Conservation (phyloP, 305 asterid genomes). For the Rubia balearica region DNA sequence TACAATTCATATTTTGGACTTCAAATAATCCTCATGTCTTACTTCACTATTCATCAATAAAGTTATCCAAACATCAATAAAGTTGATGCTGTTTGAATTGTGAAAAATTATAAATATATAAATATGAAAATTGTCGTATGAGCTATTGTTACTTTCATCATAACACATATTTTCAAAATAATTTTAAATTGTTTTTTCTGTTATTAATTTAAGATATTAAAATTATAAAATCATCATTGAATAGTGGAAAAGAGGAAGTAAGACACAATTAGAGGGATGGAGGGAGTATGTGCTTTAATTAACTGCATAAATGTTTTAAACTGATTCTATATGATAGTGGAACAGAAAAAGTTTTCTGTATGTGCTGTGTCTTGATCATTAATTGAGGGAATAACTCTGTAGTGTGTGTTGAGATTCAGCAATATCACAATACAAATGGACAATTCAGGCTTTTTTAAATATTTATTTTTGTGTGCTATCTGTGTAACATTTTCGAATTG, state of each 20-base stretch:
- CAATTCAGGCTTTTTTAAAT: not conserved
- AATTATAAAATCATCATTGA: too few relatives aligned
- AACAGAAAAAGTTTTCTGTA: not conserved
- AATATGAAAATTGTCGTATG: too few relatives aligned
- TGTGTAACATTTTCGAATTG: conserved; percentile 17
- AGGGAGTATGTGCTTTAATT: not conserved
- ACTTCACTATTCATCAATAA: too few relatives aligned
- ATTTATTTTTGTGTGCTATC: not conserved
- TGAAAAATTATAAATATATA: too few relatives aligned
- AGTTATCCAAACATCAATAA: too few relatives aligned
- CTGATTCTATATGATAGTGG: not conserved
- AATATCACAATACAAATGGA: not conserved
- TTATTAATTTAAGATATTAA: too few relatives aligned
- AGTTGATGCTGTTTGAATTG: too few relatives aligned
- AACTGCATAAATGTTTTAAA: not conserved
- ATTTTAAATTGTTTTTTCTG: too few relatives aligned
- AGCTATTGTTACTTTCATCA: too few relatives aligned
- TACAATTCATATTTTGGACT: not conserved
- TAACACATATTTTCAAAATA: too few relatives aligned
- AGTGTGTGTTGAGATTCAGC: not conserved
- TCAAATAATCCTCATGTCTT: not conserved
- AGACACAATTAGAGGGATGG: too few relatives aligned
- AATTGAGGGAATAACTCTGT: not conserved
- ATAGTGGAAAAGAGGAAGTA: too few relatives aligned
- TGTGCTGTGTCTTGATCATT: not conserved